phyloP scores from a whole-genome alignment of 2,329 filamentous ascomycete genomes.

The Fusarium circinatum region DNA sequence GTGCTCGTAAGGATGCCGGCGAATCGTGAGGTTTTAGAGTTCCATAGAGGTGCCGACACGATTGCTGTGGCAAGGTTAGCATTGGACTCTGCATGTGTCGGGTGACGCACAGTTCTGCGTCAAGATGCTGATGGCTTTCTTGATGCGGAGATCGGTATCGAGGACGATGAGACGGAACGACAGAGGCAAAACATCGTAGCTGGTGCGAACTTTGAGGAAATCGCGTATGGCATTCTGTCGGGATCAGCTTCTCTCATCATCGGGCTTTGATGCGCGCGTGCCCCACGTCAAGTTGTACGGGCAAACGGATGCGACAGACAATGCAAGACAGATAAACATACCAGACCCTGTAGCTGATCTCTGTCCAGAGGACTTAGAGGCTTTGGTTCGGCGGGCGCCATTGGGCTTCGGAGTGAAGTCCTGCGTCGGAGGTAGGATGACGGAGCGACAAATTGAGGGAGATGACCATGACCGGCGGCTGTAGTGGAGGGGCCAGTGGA shows the following conservation, averaged over 20 bases:
- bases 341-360: slow-evolving; percentile 82
- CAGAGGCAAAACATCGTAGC: slow-evolving; percentile 96
- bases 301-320: slow-evolving; percentile 13
- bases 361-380: slow-evolving; percentile 72
- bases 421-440: slow-evolving; percentile 66
- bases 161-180: slow-evolving; percentile 96
- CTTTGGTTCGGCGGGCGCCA: slow-evolving; percentile 53
- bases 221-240: slow-evolving; percentile 86
- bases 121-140: slow-evolving; percentile 95
- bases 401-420: slow-evolving; percentile 49
- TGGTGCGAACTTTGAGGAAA: slow-evolving; percentile 95
- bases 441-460: slow-evolving; percentile 68
- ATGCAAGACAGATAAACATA: slow-evolving; percentile 55
- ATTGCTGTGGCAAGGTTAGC: slow-evolving; percentile 71
- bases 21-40: slow-evolving; percentile 91
- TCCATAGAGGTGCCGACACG: slow-evolving; percentile 96
- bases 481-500: slow-evolving; percentile 39
- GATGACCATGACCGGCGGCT: slow-evolving; percentile 41
- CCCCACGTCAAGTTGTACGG: slow-evolving; percentile 37
- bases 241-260: slow-evolving; percentile 20
- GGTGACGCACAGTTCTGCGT: slow-evolving; percentile 84
- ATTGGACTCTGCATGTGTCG: slow-evolving; percentile 3
- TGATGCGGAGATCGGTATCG: slow-evolving; percentile 93
- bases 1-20: slow-evolving; percentile 94
- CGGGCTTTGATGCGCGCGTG: slow-evolving; percentile 15